Conservation (phyloP, 371 early-diverging fungal species). For the Rhizomucor miehei region DNA sequence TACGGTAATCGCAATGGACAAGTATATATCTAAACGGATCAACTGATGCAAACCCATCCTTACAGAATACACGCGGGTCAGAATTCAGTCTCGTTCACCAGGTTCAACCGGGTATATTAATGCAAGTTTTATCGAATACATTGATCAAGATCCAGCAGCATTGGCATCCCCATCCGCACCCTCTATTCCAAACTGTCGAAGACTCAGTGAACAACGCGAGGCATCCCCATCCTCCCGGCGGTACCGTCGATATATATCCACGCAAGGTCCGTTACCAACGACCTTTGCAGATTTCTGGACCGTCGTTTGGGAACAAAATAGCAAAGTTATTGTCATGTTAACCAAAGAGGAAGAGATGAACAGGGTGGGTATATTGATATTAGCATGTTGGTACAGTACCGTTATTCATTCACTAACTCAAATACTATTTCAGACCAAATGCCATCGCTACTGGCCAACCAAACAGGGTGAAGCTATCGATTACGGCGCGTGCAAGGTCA, state of each 20-base stretch:
- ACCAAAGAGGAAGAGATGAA: constrained; percentile 82
- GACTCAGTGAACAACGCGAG: constrained; percentile 17
- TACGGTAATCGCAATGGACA: too few species aligned
- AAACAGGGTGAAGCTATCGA: constrained; percentile 21
- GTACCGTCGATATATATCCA: constrained; percentile 70
- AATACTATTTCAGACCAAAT: constrained; percentile 43
- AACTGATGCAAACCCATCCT: too few species aligned
- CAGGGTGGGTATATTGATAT: constrained; percentile 43
- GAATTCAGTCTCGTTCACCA: constrained; percentile 25
- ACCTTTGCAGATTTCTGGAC: constrained; percentile 91
- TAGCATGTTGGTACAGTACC: background rate
- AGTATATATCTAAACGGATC: too few species aligned
- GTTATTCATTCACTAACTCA: too few species aligned
- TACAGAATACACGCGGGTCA: constrained; percentile 54
- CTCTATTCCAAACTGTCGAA: constrained; percentile 15
- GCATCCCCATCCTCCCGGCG: constrained; percentile 4
- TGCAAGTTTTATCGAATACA: constrained; percentile 53
- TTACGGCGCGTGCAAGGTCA: constrained; percentile 41
- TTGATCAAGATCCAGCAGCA: constrained; percentile 14
- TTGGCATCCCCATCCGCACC: constrained; percentile 6
- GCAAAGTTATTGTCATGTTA: constrained; percentile 83
- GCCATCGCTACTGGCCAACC: constrained; percentile 78
- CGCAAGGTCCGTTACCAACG: constrained; percentile 84
- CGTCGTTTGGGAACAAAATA: constrained; percentile 82
- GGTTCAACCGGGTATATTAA: constrained; percentile 77